Evolutionary conservation across 352 stramenopile genomes (phyloP).

Genomic region (Phytopythium litorale): DNA sequence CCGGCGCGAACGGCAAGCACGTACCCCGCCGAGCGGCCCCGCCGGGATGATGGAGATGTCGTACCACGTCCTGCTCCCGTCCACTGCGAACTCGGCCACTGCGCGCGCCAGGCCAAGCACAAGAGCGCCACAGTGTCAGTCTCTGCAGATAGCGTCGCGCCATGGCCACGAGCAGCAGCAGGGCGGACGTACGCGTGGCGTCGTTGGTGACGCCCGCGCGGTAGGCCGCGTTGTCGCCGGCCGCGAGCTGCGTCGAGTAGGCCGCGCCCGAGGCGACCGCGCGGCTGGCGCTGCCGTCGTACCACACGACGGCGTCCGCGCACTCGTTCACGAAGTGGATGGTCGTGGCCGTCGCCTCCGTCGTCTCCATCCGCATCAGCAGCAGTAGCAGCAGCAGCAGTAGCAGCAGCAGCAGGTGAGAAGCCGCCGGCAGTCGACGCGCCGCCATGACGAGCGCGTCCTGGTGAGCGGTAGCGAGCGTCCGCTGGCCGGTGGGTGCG

Average conservation of each 20-base stretch:
- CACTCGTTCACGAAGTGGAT: slow-evolving; percentile 44
- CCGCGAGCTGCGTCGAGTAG: slow-evolving; percentile 19
- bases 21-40: slow-evolving; percentile 21
- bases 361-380: slow-evolving; percentile 5
- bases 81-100: slow-evolving; percentile 45
- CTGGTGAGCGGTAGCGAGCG: too few relatives aligned
- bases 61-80: slow-evolving; percentile 29
- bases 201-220: slow-evolving; percentile 25
- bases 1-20: neutral
- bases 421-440: neutral
- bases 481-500: too few relatives aligned
- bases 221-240: slow-evolving; percentile 26
- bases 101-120: neutral
- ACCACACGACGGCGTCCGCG: slow-evolving; percentile 27
- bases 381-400: slow-evolving; percentile 6
- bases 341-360: slow-evolving; percentile 17
- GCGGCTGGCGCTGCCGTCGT: slow-evolving; percentile 19
- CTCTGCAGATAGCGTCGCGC: too few relatives aligned
- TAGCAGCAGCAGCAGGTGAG: neutral
- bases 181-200: slow-evolving; percentile 17
- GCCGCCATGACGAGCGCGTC: neutral
- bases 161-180: neutral
- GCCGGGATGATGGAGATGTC: slow-evolving; percentile 44
- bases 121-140: neutral
- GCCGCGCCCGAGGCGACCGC: slow-evolving; percentile 15